Evolutionary conservation across 371 early-diverging fungal genomes (phyloP).

Genomic region (Mucor lusitanicus): DNA sequence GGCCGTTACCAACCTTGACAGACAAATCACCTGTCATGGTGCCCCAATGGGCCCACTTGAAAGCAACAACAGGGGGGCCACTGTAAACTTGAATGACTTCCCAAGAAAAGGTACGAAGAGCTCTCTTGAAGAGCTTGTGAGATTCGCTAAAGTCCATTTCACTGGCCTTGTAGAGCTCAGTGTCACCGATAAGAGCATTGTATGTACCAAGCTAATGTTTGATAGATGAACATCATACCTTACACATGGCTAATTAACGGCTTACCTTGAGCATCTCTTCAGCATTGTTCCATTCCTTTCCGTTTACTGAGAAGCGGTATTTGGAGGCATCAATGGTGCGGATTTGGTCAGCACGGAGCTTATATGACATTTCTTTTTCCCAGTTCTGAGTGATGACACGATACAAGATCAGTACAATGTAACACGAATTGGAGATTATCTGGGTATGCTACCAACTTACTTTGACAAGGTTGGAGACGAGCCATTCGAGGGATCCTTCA

Average conservation of each 20-base stretch:
- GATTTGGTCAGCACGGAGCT: slow-evolving; percentile 48
- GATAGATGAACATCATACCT: not conserved
- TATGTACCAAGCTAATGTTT: slow-evolving; percentile 50
- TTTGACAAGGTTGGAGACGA: slow-evolving; percentile 56
- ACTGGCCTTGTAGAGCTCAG: slow-evolving; percentile 54
- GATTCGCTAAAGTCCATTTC: slow-evolving; percentile 54
- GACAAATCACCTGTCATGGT: slow-evolving; percentile 45
- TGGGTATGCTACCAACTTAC: slow-evolving; percentile 16
- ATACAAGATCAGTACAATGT: not conserved
- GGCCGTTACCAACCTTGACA: slow-evolving; percentile 38
- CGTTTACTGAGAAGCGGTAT: slow-evolving; percentile 55
- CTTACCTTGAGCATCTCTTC: slow-evolving; percentile 53
- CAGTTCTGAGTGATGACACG: slow-evolving; percentile 37
- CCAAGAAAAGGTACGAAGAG: slow-evolving; percentile 53
- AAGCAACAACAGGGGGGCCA: slow-evolving; percentile 53
- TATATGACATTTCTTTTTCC: slow-evolving; percentile 61
- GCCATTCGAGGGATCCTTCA: slow-evolving; percentile 49
- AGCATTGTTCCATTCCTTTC: slow-evolving; percentile 35
- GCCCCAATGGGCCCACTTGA: slow-evolving; percentile 62
- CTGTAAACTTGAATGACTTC: slow-evolving; percentile 55
- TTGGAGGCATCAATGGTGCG: slow-evolving; percentile 50
- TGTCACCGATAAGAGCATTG: slow-evolving; percentile 59
- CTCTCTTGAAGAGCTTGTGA: slow-evolving; percentile 55
- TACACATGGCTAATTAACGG: not conserved
- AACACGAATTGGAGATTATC: not conserved